These are phyloP conservation scores for Leptographium lundbergii DNA, from an alignment of 2,329 filamentous ascomycete genomes.

Conservation along the genomic window DNA sequence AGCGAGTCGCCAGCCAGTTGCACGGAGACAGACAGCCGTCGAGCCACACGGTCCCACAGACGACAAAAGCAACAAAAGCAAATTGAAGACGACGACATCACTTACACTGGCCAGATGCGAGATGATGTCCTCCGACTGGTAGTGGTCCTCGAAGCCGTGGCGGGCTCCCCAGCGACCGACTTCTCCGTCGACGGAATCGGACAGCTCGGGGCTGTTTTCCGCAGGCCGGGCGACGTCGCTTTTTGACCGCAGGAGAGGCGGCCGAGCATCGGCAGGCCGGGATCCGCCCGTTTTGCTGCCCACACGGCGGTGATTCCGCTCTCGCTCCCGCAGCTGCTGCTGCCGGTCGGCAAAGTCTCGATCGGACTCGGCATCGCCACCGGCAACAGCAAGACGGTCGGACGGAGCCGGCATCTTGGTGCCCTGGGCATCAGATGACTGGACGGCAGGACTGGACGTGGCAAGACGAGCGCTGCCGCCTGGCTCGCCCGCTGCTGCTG, in stretches of 20 bases:
- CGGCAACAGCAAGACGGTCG: constrained; percentile 15
- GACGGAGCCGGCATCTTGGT: constrained; percentile 6
- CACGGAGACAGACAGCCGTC: too few relatives aligned
- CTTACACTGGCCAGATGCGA: constrained; percentile 69
- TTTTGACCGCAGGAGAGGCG: constrained; percentile 41
- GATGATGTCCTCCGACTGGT: constrained; percentile 81
- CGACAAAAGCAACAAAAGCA: neutral
- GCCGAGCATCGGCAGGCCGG: constrained; percentile 24
- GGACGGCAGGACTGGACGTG: constrained; percentile 13
- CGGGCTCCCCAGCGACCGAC: constrained; percentile 42
- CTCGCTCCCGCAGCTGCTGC: constrained; percentile 14
- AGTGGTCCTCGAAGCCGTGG: constrained; percentile 87
- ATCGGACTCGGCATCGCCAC: constrained; percentile 16
- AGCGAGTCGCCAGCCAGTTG: too few relatives aligned
- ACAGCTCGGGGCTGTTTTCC: constrained; percentile 20
- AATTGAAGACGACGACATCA: constrained; percentile 11
- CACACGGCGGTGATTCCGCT: constrained; percentile 13
- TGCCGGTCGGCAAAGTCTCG: constrained; percentile 1
- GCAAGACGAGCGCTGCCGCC: neutral
- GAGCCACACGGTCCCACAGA: too few relatives aligned
- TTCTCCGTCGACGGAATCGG: constrained; percentile 16
- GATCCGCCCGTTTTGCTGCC: constrained; percentile 2
- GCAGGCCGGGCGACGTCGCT: constrained; percentile 36
- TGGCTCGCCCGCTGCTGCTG: neutral
- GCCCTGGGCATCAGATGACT: constrained; percentile 33